Evolutionary conservation across 2,329 filamentous ascomycete species (phyloP).

Genomic region (Monosporascus sp.): DNA sequence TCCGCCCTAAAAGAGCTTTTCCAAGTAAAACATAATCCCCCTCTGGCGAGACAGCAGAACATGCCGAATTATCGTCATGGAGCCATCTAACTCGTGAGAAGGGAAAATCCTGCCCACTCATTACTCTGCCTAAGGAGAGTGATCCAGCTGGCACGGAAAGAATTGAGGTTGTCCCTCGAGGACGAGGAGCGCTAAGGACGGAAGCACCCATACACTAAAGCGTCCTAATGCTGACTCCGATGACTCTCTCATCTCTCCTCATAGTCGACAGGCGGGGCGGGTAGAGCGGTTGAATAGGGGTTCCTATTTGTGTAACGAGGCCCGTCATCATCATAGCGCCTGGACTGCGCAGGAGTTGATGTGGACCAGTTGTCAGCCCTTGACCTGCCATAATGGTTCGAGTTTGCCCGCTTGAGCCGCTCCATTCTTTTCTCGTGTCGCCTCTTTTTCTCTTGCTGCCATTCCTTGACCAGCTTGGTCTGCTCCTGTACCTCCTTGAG

Average conservation of each 20-base stretch:
- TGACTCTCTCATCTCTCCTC: conserved; percentile 29
- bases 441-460: conserved; percentile 41
- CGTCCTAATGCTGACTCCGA: background rate
- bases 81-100: background rate
- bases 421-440: conserved; percentile 45
- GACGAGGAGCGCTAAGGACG: background rate
- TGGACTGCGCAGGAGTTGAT: conserved; percentile 32
- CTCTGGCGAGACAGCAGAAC: background rate
- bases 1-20: background rate
- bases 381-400: conserved; percentile 27
- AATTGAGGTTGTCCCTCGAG: background rate
- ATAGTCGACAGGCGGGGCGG: conserved; percentile 34
- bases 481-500: conserved; percentile 50
- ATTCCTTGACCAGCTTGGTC: conserved; percentile 42
- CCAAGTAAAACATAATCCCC: background rate
- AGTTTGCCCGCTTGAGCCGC: conserved; percentile 24
- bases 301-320: conserved; percentile 43
- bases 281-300: conserved; percentile 38
- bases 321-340: conserved; percentile 36
- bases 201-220: background rate
- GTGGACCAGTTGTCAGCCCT: conserved; percentile 41
- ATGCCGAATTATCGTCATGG: background rate
- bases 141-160: too few species aligned
- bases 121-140: background rate
- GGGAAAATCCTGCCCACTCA: background rate